Evolutionary conservation across 352 stramenopile species (phyloP), one percentile per base, ranked within the genome.

Genomic region (Phytopythium delawarense): DNA sequence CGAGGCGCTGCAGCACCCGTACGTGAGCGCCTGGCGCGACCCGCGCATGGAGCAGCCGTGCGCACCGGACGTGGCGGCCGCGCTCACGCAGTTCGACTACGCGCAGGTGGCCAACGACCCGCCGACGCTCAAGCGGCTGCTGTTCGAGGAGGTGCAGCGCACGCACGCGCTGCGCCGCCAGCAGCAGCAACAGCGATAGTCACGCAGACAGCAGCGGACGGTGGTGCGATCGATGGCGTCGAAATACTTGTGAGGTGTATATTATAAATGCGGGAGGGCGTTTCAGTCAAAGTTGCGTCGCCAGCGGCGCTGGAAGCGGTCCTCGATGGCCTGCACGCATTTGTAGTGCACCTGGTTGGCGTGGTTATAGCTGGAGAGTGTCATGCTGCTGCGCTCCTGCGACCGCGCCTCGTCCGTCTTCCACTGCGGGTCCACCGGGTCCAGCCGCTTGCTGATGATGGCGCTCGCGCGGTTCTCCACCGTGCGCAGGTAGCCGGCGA

Each of bases 1-100:
- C 0, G 83, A 97, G 52, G 91, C 91, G 6, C 67, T 98, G 16
- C 69, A 91, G 37, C 91, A 98, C 54, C 88, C 88, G 50, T 98
- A 98, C 63, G 78, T 98, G 71, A 88, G 78, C 55, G 78, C 84
- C 57, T 95, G 87, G 81, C 81, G 87, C 0, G 79, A 95, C 40
- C 25, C 65, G n/a, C 65, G 74, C 30, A 59, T 93, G 52, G 86
- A 95, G 61, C 57, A 74, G 53, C 71, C 74, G 16, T 92, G 84
- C 45, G 63, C 73, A 20, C 62, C 67, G 4, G 74, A 86, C 34
- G 72, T 95, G 13, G 75, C 77, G 5, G 79, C 59, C 18, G 76
- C 76, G 42, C 63, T 92, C 48, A 84, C 69, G 39, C 78, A 91
- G 64, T 87, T 91, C 40, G 82, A 93, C 65, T 91, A 92, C 62